A percentile compares a stretch with the other conserved stretches of the same genome.
phyloP scores from a whole-genome alignment of 768 basidiomycete genomes.

The Boletus insuetus region DNA sequence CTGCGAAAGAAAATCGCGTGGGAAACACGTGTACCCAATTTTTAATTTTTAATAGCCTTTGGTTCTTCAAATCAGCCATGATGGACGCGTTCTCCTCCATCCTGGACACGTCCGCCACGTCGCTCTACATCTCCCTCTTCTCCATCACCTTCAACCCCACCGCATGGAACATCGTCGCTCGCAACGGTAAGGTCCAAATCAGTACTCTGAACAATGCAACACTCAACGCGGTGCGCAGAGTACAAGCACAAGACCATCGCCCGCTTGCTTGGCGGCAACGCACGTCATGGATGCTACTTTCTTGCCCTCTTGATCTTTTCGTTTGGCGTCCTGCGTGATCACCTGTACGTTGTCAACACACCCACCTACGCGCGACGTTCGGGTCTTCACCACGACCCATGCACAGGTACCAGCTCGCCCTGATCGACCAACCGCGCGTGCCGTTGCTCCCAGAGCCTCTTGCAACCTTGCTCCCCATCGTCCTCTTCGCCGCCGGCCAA shows the following conservation, averaged over 20 bases:
- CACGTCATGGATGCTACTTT: conserved; percentile 79
- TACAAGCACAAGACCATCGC: conserved; percentile 88
- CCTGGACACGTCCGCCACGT: conserved; percentile 62
- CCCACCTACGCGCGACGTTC: too few relatives aligned
- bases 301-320: conserved; percentile 82
- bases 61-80: too few relatives aligned
- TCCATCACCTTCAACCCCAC: conserved; percentile 88
- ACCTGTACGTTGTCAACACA: conserved; percentile 53
- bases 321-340: conserved; percentile 82
- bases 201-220: too few relatives aligned
- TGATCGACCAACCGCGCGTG: conserved; percentile 70
- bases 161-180: conserved; percentile 94
- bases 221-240: conserved; percentile 37
- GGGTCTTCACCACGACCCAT: too few relatives aligned
- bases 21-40: too few relatives aligned
- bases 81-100: conserved; percentile 22
- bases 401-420: conserved; percentile 69
- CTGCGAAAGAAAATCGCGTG: too few relatives aligned
- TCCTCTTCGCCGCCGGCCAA: conserved; percentile 70
- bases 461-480: conserved; percentile 55
- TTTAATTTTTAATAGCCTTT: too few relatives aligned
- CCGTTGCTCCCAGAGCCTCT: conserved; percentile 65
- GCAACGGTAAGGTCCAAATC: conserved; percentile 62
- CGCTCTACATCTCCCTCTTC: conserved; percentile 62
- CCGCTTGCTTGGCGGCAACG: conserved; percentile 71